Base-by-base conservation (phyloP, 2,329 filamentous ascomycete species). In the Truncatella angustata region DNA sequence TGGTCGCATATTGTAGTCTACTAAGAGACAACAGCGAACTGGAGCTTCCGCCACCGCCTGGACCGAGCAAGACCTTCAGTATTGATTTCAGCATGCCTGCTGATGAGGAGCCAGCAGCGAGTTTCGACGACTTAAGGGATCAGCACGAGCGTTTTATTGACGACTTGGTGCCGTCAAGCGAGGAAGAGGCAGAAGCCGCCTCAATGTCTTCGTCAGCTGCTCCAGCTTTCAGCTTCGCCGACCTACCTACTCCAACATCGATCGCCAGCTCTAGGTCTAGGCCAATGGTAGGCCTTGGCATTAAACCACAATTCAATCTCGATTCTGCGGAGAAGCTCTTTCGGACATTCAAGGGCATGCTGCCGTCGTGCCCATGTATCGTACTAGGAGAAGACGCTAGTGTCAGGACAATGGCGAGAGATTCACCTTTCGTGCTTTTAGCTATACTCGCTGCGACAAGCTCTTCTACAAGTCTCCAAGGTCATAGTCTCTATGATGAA, bases 221-320 rank as follows among this genome's bases (percentile, higher is more conserved):
- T 9, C 32, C 54, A n/a, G 21, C 37, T 18, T 67, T 66, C 50
- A 55, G 51, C 50, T 66, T 67, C 40, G 62, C 60, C 18, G 58
- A 65, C 51, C 54, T 63, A 44, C 61, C 64, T 4, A 58, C 57
- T 24, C 58, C 48, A 26, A 57, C 62, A 4, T 58, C 64, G 4
- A 51, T 63, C 10, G 62, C 66, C 4, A 66, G 67, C 2, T 60
- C 68, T 2, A 50, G 63, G 1, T 59, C 62, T 2, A 52, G 30
- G 26, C 62, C 69, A 2, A 64, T 75, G 30, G 66, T 70, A 20
- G 70, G 66, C 28, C 59, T 78, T 4, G 70, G 73, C 10, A 70
- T 77, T 14, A 76, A 75, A 50, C 79, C 79, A 0, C 74, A 75
- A 58, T 82, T 82, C 65, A 81, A 81, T 63, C 70, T 81, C 5